Conservation (phyloP, 345 rosid species). For the Physaria fendleri region DNA sequence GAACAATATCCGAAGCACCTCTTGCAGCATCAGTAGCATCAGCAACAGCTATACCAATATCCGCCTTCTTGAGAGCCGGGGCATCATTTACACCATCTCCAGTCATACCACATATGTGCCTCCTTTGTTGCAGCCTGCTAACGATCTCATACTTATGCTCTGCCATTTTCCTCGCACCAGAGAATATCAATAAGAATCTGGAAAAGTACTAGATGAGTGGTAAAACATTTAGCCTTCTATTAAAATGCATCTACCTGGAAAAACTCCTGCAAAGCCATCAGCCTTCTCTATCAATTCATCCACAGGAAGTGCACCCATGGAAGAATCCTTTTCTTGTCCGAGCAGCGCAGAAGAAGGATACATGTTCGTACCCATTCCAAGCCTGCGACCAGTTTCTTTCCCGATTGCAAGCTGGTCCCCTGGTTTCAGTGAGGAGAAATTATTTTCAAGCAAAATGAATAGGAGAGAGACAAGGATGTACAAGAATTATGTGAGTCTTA, state of each 20-base stretch:
- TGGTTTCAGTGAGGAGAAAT: constrained; percentile 6
- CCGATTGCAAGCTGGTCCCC: constrained; percentile 96
- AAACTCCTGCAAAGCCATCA: constrained; percentile 93
- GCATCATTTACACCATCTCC: constrained; percentile 98
- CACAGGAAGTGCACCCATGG: constrained; percentile 68
- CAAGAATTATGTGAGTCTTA: constrained; percentile 14
- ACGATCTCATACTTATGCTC: constrained; percentile 94
- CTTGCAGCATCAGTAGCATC: constrained; percentile 98
- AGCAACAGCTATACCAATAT: constrained; percentile 93
- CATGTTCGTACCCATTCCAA: constrained; percentile 98
- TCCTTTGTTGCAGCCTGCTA: constrained; percentile 72
- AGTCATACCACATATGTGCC: constrained; percentile 93
- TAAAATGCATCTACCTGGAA: constrained; percentile 49
- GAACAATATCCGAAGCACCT: constrained; percentile 90
- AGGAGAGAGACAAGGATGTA: not conserved
- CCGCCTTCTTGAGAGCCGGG: constrained; percentile 90
- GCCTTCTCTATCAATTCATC: constrained; percentile 94
- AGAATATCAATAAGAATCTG: not conserved
- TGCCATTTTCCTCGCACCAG: constrained; percentile 14
- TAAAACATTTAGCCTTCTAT: not conserved
- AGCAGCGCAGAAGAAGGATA: constrained; percentile 87
- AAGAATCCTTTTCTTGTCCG: constrained; percentile 75
- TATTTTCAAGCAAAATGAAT: not conserved
- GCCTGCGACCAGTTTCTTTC: constrained; percentile 93
- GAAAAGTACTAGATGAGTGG: not conserved